Conservation (phyloP, 805 yeast genomes). For the Starmera pachycereana region DNA sequence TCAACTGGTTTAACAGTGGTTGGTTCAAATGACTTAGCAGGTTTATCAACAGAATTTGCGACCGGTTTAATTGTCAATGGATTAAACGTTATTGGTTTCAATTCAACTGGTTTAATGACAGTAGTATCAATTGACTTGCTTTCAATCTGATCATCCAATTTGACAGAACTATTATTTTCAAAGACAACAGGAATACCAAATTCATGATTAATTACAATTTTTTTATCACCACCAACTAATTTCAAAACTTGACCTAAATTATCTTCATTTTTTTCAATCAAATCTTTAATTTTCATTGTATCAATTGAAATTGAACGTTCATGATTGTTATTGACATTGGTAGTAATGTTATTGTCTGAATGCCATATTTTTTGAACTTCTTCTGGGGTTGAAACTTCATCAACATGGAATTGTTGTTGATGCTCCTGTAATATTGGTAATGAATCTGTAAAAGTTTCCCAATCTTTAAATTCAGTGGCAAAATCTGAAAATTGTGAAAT, state of each 20-base stretch:
- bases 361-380: constrained; percentile 16
- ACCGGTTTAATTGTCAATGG: no score
- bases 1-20: no score
- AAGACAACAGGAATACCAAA: constrained; percentile 15
- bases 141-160: no score
- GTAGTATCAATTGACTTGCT: no score
- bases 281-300: constrained; percentile 7
- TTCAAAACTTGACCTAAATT: constrained; percentile 6
- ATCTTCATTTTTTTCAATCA: constrained; percentile 7
- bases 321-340: not conserved
- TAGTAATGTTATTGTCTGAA: not conserved
- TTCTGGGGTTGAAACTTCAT: not conserved
- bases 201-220: constrained; percentile 11
- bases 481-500: constrained; percentile 38
- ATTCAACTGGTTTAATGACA: no score
- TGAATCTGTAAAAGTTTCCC: constrained; percentile 11
- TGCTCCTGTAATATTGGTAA: not conserved
- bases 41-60: no score
- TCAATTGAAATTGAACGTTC: constrained; percentile 7
- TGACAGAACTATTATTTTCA: constrained; percentile 5
- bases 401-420: not conserved
- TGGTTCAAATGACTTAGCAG: no score
- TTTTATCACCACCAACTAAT: constrained; percentile 9
- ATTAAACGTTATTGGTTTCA: no score
- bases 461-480: constrained; percentile 30